phyloP scores from a whole-genome alignment of 1,139 yeast species.

The Blastobotrys capitulatus region DNA sequence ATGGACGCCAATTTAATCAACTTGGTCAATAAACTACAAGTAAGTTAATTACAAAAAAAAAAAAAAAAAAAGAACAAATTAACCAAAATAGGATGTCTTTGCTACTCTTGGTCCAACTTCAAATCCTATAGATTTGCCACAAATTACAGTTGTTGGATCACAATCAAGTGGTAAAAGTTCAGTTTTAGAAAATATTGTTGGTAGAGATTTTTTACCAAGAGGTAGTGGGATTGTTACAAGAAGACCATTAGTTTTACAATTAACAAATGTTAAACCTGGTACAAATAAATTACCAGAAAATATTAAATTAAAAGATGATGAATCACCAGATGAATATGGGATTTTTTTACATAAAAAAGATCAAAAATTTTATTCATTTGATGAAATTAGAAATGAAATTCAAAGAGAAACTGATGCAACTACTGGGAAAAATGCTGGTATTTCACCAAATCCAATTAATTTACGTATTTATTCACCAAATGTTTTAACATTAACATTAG shows the following conservation, averaged over 20 bases:
- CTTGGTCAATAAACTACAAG: constrained; percentile 87
- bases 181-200: constrained; percentile 89
- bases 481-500: constrained; percentile 92
- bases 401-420: constrained; percentile 91
- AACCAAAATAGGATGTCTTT: constrained; percentile 55
- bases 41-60: constrained; percentile 11
- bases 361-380: constrained; percentile 80
- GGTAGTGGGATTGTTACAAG: constrained; percentile 96
- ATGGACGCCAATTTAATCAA: constrained; percentile 90
- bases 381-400: constrained; percentile 86
- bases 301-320: constrained; percentile 60
- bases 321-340: constrained; percentile 95
- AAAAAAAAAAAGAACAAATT: constrained; percentile 4
- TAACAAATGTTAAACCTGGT: constrained; percentile 57
- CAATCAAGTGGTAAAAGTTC: constrained; percentile 94
- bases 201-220: constrained; percentile 93
- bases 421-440: constrained; percentile 90
- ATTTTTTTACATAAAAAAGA: constrained; percentile 91
- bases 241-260: constrained; percentile 80
- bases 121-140: constrained; percentile 70
- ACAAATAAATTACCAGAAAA: constrained; percentile 85
- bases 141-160: constrained; percentile 93
- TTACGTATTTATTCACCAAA: constrained; percentile 93
- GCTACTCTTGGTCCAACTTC: constrained; percentile 73
- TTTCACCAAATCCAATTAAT: constrained; percentile 88